Conservation (phyloP, 2,329 filamentous ascomycete species). For the Fusarium sp. region DNA sequence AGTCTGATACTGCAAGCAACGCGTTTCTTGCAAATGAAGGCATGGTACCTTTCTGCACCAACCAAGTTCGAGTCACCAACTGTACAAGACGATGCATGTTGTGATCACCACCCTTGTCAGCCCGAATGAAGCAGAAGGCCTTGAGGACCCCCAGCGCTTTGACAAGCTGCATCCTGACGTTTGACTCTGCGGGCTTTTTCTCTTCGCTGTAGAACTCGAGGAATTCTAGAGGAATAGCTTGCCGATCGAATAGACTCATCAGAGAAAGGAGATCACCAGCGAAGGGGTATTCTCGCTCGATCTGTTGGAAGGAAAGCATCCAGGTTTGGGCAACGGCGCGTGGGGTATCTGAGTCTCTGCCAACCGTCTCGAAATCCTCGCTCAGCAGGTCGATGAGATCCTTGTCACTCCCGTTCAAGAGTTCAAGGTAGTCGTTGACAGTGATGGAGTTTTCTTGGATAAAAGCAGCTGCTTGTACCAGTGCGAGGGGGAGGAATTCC, state of each 20-base stretch:
- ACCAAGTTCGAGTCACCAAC: conserved; percentile 51
- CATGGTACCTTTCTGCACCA: conserved; percentile 25
- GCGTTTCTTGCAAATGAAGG: conserved; percentile 39
- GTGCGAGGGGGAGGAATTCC: conserved; percentile 52
- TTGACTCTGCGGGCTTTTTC: accelerated
- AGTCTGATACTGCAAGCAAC: conserved; percentile 29
- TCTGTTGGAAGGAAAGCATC: conserved; percentile 54
- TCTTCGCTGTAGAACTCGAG: conserved; percentile 14
- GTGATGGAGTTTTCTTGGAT: conserved; percentile 51
- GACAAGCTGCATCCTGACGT: neutral
- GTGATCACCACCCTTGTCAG: conserved; percentile 30
- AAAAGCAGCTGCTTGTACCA: conserved; percentile 54
- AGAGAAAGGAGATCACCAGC: conserved; percentile 52
- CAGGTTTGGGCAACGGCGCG: conserved; percentile 51
- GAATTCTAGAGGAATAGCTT: conserved; percentile 49
- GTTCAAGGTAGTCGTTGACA: conserved; percentile 47
- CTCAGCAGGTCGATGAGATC: conserved; percentile 44
- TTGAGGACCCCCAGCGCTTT: conserved; percentile 38
- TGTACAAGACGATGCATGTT: conserved; percentile 56
- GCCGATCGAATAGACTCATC: conserved; percentile 51
- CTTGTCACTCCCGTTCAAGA: conserved; percentile 36
- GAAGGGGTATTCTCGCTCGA: conserved; percentile 41
- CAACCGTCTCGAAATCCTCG: conserved; percentile 50
- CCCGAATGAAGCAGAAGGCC: conserved; percentile 50
- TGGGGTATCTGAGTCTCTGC: conserved; percentile 47